These are phyloP conservation scores for Aotearoamyces nothofagi DNA, from an alignment of 2,329 filamentous ascomycete genomes.

Conservation along the genomic window DNA sequence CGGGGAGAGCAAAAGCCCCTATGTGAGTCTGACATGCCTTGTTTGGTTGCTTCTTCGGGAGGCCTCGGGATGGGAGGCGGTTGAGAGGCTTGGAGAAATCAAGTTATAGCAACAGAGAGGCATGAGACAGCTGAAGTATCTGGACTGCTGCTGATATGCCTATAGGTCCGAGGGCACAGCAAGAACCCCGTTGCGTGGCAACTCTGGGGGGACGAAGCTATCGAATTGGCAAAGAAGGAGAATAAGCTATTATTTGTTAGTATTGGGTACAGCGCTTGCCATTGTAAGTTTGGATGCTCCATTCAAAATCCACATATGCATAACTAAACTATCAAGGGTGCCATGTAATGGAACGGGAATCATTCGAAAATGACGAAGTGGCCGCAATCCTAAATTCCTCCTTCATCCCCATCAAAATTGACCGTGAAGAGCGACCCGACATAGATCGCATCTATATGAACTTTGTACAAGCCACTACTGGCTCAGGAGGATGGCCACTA, in stretches of 20 bases:
- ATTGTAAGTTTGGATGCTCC: constrained; percentile 65
- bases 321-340: constrained; percentile 36
- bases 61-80: background rate
- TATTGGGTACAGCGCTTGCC: constrained; percentile 89
- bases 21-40: constrained; percentile 40
- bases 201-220: constrained; percentile 62
- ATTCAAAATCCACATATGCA: too few relatives aligned
- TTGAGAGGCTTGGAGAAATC: too few relatives aligned
- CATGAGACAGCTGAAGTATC: background rate
- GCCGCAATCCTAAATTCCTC: constrained; percentile 69
- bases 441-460: constrained; percentile 97
- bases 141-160: background rate
- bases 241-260: constrained; percentile 88
- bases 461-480: constrained; percentile 87
- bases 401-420: constrained; percentile 86
- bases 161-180: constrained; percentile 49
- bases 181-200: constrained; percentile 87
- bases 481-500: constrained; percentile 81
- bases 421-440: constrained; percentile 86
- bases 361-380: constrained; percentile 71
- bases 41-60: constrained; percentile 4
- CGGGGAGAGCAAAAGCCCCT: constrained; percentile 47
- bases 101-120: too few relatives aligned
- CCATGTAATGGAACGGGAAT: constrained; percentile 86
- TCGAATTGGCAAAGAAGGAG: constrained; percentile 61